These are phyloP conservation scores for Pleurotus djamor DNA, from an alignment of 768 basidiomycete species.

Conservation along the genomic window DNA sequence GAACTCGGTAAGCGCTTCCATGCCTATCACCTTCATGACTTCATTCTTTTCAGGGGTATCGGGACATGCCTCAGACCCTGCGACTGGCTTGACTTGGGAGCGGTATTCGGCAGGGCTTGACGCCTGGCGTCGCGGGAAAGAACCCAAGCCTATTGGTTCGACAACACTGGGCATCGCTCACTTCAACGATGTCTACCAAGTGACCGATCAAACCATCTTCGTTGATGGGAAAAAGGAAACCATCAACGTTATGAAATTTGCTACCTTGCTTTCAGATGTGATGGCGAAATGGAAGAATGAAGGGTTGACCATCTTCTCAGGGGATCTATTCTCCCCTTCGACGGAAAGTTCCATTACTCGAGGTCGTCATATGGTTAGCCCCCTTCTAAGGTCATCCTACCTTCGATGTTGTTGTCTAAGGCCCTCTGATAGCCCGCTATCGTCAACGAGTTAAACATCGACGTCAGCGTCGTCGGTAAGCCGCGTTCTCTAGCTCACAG, in stretches of 20 bases:
- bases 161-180: slow-evolving; percentile 42
- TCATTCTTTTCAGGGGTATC: too few relatives aligned
- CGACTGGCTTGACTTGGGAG: not conserved
- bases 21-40: too few relatives aligned
- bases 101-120: not conserved
- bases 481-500: slow-evolving; percentile 3
- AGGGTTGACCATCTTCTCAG: slow-evolving; percentile 83
- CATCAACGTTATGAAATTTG: slow-evolving; percentile 86
- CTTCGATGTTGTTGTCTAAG: not conserved
- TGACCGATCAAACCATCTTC: slow-evolving; percentile 67
- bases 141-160: not conserved
- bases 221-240: slow-evolving; percentile 46
- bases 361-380: slow-evolving; percentile 87
- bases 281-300: slow-evolving; percentile 53
- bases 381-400: not conserved
- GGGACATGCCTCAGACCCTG: too few relatives aligned
- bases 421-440: slow-evolving; percentile 63
- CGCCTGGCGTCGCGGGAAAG: not conserved
- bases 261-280: slow-evolving; percentile 61
- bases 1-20: not conserved
- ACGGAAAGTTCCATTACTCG: slow-evolving; percentile 85
- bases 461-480: slow-evolving; percentile 78
- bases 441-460: slow-evolving; percentile 76
- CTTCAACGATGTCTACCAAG: slow-evolving; percentile 85
- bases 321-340: slow-evolving; percentile 86